phyloP scores from a whole-genome alignment of 2,329 filamentous ascomycete genomes.

The Paecilomyces dactylethromorphus region DNA sequence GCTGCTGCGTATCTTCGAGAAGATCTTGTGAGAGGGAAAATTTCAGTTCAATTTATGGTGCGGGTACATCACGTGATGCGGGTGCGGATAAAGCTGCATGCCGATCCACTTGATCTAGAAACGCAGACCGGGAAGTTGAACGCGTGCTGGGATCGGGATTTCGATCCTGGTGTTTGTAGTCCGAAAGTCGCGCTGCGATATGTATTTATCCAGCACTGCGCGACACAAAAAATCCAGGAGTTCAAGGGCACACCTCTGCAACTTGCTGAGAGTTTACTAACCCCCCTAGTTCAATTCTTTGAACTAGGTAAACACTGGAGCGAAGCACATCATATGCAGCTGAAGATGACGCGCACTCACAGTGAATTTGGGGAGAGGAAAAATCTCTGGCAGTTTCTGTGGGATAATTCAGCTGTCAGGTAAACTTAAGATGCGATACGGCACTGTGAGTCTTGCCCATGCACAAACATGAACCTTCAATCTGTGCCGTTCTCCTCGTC shows the following conservation, averaged over 20 bases:
- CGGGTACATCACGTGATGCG: not conserved
- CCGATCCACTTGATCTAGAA: not conserved
- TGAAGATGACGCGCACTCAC: not conserved
- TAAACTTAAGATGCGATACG: not conserved
- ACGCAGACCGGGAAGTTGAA: no score
- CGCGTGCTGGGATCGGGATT: not conserved
- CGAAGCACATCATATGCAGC: not conserved
- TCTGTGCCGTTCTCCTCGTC: conserved; percentile 21
- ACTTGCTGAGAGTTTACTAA: not conserved
- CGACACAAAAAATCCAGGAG: not conserved
- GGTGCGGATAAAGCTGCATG: not conserved
- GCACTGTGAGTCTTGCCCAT: not conserved
- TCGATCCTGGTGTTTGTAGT: not conserved
- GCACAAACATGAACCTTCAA: conserved; percentile 6
- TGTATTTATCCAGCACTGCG: not conserved
- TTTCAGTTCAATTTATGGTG: not conserved
- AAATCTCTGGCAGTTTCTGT: not conserved
- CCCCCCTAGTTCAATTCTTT: not conserved
- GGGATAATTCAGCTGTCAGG: not conserved
- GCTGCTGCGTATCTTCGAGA: not conserved
- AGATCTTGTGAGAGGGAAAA: not conserved
- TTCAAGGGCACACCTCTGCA: not conserved
- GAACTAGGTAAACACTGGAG: not conserved
- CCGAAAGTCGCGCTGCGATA: not conserved
- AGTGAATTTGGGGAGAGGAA: not conserved